These are phyloP conservation scores for Fusarium citri DNA, from an alignment of 2,329 filamentous ascomycete genomes.

Conservation along the genomic window DNA sequence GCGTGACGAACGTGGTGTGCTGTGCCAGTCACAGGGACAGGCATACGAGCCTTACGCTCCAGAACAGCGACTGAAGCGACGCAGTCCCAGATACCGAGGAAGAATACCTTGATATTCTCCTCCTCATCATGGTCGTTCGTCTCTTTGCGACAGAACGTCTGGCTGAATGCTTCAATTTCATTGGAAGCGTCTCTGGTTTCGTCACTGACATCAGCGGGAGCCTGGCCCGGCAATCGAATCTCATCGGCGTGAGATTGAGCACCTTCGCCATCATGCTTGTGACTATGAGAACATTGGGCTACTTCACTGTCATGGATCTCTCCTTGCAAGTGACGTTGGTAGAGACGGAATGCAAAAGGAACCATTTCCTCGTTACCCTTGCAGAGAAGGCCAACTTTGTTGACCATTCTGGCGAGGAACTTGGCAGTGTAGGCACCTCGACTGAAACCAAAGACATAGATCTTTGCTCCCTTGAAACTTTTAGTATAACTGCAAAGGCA, in stretches of 20 bases:
- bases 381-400: constrained; percentile 61
- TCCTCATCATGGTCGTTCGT: constrained; percentile 22
- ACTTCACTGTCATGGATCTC: constrained; percentile 51
- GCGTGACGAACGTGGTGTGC: constrained; percentile 63
- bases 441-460: constrained; percentile 67
- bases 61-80: constrained; percentile 63
- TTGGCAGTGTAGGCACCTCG: constrained; percentile 65
- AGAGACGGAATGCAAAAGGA: constrained; percentile 60
- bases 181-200: constrained; percentile 45
- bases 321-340: constrained; percentile 56
- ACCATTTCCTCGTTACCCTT: constrained; percentile 66
- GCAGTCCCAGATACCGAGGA: constrained; percentile 67
- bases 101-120: constrained; percentile 61
- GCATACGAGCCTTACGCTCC: constrained; percentile 53
- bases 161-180: constrained; percentile 59
- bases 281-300: constrained; percentile 22
- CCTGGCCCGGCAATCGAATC: constrained; percentile 34
- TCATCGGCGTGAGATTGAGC: not conserved
- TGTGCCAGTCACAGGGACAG: constrained; percentile 54
- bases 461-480: constrained; percentile 55
- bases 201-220: constrained; percentile 40
- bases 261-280: constrained; percentile 1
- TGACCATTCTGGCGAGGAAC: constrained; percentile 64
- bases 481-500: not conserved
- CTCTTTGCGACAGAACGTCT: constrained; percentile 60